Evolutionary conservation across 768 basidiomycete genomes (phyloP), one percentile per base, ranked within the genome.

Genomic region (Boletus speciosus): DNA sequence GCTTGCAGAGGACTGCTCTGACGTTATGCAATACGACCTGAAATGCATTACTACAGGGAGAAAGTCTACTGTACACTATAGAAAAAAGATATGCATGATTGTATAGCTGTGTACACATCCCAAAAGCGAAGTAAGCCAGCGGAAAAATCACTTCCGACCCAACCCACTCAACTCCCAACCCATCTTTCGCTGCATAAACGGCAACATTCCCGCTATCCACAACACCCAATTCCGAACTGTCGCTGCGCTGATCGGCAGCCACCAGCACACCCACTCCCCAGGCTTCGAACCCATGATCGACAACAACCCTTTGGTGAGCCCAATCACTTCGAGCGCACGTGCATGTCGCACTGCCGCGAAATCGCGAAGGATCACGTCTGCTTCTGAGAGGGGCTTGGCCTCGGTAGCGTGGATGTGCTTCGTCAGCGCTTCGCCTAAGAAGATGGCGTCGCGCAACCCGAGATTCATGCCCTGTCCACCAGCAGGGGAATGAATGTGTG

Each of bases 381-480:
- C 60, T 19, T 59, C 65, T 1, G 57, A 31, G 5, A 58, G 47
- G 0, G 61, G 31, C 23, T 42, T 34, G 6, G 51, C 54, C 34
- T 61, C 53, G 8, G 56, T 7, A 4, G 60, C 61, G 6, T 50
- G 59, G 1, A 75, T 51, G 60, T 78, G 78, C 31, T 70, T 65
- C 23, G 65, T 62, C 43, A 83, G 60, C 0, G 65, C 71, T 15
- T 76, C 71, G 5, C 75, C 80, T 12, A 82, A 69, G 44, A 72
- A 68, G 14, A 81, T 57, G 1, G 77, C 80, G 51, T 83, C 81
- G 11, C 81, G 74, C 23, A 83, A 63, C 10, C 81, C 81, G 25
- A 83, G 74, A 55, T 82, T 82, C 81, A 83, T 79, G 7, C 82
- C 82, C 56, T 83, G 81, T 1, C 81, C 82, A 4, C 82, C 81